Evolutionary conservation across 73 alveolate species (phyloP), one percentile per base, ranked within the genome.

Genomic region (Paramecium octaurelia): DNA sequence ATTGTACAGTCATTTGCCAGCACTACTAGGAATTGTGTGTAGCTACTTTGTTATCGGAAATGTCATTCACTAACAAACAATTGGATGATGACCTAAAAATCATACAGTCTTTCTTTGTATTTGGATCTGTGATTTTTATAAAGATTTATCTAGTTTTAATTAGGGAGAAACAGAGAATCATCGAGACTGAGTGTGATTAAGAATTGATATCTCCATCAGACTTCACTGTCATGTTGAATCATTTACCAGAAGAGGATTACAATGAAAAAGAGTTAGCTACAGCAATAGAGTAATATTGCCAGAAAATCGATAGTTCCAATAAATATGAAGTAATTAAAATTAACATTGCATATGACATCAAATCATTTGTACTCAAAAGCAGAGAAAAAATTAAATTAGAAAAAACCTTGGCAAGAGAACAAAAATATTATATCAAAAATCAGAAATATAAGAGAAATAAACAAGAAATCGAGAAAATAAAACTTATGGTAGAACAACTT

Each of bases 281-380:
- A 35, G 58, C 88, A 34, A 75, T 75, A 29, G 58, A 75, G 27
- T 18, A 29, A 42, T 75, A 75, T 75, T 75, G 58, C 11, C 14
- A 38, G 34, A 21, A 23, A 29, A 31, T 64, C 9, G 50, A 64
- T n/a, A 27, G 9, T 64, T 14, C 8, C 0, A 64, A 27, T 64
- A 34, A 64, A 31, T 64, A 64, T 64, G 60, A 75, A 75, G 88
- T 75, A 11, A 38, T 75, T 23, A 75, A 75, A 75, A 75, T 75
- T 14, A 75, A 75, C 35, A 35, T 42, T 75, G 88, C 88, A 75
- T 75, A 75, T 42, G 60, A 75, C 7, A 75, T 75, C 16, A 75
- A 35, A 75, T 21, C 58, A 16, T 75, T 38, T 75, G 59, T 75
- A 6, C 20, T 23, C 2, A 75, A 38, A 75, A 38, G 60, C n/a